phyloP scores from a whole-genome alignment of 2,329 filamentous ascomycete genomes.

The Verticillium isaacii region DNA sequence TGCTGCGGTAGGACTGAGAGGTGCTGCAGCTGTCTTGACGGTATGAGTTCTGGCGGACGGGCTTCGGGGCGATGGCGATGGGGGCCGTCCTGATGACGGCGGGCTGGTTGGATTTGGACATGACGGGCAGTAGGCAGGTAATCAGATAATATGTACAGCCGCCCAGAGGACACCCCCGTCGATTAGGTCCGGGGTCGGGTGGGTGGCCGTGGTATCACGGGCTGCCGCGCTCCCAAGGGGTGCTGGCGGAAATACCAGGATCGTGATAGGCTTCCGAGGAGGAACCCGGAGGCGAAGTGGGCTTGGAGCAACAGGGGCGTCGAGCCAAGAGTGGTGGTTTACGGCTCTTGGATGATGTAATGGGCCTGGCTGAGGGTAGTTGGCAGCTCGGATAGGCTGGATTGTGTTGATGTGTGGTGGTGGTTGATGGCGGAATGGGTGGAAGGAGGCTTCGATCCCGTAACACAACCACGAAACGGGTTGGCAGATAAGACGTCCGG shows the following conservation, averaged over 20 bases:
- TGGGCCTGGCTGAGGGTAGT: background rate
- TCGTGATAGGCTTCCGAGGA: background rate
- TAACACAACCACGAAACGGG: constrained; percentile 3
- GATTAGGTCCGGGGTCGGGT: background rate
- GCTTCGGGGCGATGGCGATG: constrained; percentile 62
- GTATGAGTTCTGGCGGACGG: constrained; percentile 36
- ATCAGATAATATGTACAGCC: constrained; percentile 17
- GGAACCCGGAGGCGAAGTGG: background rate
- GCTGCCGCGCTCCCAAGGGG: background rate
- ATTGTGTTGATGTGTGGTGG: constrained; percentile 3
- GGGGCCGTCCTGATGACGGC: constrained; percentile 57
- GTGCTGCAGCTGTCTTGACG: constrained; percentile 42
- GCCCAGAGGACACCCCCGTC: constrained; percentile 18
- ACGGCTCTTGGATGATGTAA: constrained; percentile 1
- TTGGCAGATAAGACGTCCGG: background rate
- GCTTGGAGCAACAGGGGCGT: background rate
- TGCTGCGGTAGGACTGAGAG: constrained; percentile 42
- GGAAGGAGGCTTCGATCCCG: constrained; percentile 2
- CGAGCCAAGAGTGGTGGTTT: background rate
- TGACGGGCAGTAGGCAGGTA: constrained; percentile 29
- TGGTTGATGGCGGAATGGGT: background rate
- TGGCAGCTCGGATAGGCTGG: constrained; percentile 1
- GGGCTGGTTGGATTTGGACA: constrained; percentile 42
- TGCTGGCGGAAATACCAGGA: background rate
- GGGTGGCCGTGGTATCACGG: background rate